Percentiles rank a stretch among this genome's conserved stretches.
These are phyloP conservation scores for Apiospora aurea DNA, from an alignment of 2,329 filamentous ascomycete genomes.

Conservation along the genomic window DNA sequence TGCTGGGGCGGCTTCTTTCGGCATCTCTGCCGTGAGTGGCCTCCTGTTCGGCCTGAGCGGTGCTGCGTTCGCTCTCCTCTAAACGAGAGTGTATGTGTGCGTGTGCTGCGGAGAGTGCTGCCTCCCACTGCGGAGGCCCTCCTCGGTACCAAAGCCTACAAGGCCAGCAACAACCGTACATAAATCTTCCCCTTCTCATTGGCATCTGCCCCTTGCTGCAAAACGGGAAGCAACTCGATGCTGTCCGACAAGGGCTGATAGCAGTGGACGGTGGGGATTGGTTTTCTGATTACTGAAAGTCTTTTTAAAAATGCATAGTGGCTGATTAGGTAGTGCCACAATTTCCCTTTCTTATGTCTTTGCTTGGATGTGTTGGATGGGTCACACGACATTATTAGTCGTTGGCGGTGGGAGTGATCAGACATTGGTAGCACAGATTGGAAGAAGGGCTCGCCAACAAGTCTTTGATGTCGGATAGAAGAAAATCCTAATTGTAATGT, in stretches of 20 bases:
- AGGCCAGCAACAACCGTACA: background rate
- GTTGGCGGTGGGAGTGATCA: background rate
- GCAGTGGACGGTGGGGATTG: background rate
- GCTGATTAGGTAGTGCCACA: background rate
- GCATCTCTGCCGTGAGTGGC: background rate
- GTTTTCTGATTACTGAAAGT: background rate
- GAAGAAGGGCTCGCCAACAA: background rate
- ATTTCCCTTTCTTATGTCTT: background rate
- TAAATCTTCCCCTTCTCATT: background rate
- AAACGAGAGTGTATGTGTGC: background rate
- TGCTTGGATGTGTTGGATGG: background rate
- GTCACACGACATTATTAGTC: background rate
- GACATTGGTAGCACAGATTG: background rate
- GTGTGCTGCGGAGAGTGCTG: too few relatives aligned
- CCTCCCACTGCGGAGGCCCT: background rate
- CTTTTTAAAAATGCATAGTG: background rate
- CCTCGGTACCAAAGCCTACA: background rate
- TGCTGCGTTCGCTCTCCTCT: background rate
- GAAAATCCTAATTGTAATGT: background rate
- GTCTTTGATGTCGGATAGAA: background rate
- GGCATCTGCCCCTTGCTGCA: too few relatives aligned
- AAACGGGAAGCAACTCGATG: too few relatives aligned
- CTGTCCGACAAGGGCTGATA: background rate
- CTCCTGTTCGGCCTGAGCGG: slow-evolving; percentile 3
- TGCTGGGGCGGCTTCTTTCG: background rate